Evolutionary conservation across 257 asterid species (phyloP), one percentile per base, ranked within the genome.

Genomic region (Solanum paucissectum): DNA sequence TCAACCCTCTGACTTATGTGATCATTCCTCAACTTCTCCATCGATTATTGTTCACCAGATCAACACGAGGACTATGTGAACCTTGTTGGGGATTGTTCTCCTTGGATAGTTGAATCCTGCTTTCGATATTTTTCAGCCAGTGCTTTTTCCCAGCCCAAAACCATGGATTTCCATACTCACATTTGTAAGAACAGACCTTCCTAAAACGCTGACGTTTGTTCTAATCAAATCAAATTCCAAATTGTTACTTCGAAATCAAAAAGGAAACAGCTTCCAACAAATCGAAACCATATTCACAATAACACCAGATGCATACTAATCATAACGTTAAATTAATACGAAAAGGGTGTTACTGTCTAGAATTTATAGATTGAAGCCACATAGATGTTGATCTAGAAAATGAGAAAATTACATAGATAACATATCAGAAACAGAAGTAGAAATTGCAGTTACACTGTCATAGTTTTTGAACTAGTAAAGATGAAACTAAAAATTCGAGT

Each of bases 101-200:
- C 49, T 75, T 55, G 2, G 23, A 21, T 77, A 21, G 75, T 49
- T 91, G 84, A 83, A 81, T 72, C 86, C 92, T 92, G 79, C 94
- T 88, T 84, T 83, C 79, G 85, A 93, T 92, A 44, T 90, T 85
- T 71, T 52, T 84, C 71, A 91, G 88, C 93, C 87, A 89, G 5
- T 92, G 88, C 86, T 84, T 83, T 44, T 89, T 91, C 38, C 94
- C 93, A 69, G 86, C 91, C 75, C 90, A 91, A 87, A 90, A 91
- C 93, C 92, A 90, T 86, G 81, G 90, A 81, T 93, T 92, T 49
- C 52, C 91, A 32, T 90, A 93, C 36, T 93, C 94, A 34, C 62
- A 60, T 60, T 84, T 69, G 52, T 87, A 86, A 79, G 88, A 90
- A 23, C 91, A 86, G 14, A 89, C 88, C 86, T 90, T 90, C 34